Base-by-base conservation (phyloP, 1,284 basidiomycete genomes). In the Laetiporus sulphureus region DNA sequence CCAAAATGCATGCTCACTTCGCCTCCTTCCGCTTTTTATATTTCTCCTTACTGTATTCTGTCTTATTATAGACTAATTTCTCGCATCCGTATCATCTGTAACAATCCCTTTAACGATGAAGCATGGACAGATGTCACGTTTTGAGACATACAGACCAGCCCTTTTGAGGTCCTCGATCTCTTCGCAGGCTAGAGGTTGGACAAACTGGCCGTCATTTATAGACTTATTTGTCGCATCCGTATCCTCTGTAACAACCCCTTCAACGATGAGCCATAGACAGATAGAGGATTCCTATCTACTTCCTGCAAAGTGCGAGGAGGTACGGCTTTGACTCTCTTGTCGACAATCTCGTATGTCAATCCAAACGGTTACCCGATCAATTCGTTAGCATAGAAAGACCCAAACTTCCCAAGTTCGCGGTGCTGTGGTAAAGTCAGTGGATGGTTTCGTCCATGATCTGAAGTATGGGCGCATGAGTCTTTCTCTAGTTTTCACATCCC, bases 11-110 rank as follows among this genome's bases (percentile, higher is more conserved):
- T 11, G 63, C 75, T 51, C 58, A 93, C 92, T 97, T 97, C 49
- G 88, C 91, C 64, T 94, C 90, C 63, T 97, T 97, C 35, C 91
- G 73, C 61, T 92, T 93, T 59, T 80, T 85, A 66, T 96, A 97
- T 61, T 97, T 97, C 57, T 96, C 92, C 64, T 97, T 96, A 62
- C 88, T 92, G 60, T 92, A 96, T 63, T 94, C 94, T 1, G 92
- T 96, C 67, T 97, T 97, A 93, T 59, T 75, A 80, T 56, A 86
- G 80, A 55, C 96, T 94, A 47, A 97, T 96, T 60, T 95, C 91
- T 83, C 94, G 25, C 13, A 32, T 6, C 18, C 2, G 16, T 6
- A 12, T 4, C 34, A 13, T 27, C 22, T 18, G 11, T n/a, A n/a
- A n/a, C n/a, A 21, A 8, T 24, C 10, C 29, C 6, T 11, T n/a